Conservation (phyloP, 768 basidiomycete genomes). For the Suillus decipiens region DNA sequence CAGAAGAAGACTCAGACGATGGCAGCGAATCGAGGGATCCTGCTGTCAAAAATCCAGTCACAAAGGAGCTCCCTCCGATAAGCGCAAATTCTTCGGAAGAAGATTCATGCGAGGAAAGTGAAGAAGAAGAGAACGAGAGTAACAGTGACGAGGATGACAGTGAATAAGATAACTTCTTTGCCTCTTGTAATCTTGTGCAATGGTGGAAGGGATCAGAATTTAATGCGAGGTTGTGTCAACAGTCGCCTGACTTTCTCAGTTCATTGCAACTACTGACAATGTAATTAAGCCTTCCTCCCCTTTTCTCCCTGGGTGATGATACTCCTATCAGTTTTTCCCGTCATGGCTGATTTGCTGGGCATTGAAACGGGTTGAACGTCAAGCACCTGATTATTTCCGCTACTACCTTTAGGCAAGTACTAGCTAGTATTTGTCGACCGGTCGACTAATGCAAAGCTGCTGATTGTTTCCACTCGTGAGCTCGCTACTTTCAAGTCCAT, state of each 20-base stretch:
- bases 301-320: background rate
- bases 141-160: conserved; percentile 10
- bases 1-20: conserved; percentile 32
- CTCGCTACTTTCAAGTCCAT: too few species aligned
- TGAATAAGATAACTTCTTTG: conserved; percentile 9
- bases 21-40: conserved; percentile 16
- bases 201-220: conserved; percentile 12
- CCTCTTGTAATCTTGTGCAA: background rate
- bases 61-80: background rate
- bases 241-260: background rate
- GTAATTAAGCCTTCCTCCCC: background rate
- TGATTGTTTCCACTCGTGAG: too few species aligned
- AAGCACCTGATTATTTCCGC: too few species aligned
- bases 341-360: background rate
- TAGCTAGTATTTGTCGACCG: too few species aligned
- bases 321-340: background rate
- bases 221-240: conserved; percentile 10
- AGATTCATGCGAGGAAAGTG: conserved; percentile 21
- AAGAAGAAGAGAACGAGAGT: conserved; percentile 17
- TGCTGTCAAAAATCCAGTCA: conserved; percentile 7
- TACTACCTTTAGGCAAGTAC: too few species aligned
- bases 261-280: background rate
- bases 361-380: background rate
- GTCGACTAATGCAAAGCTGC: too few species aligned
- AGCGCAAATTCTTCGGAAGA: conserved; percentile 18